Evolutionary conservation across 148 eudicot genomes (phyloP), one percentile per base, ranked within the genome.

Genomic region (Vaccinium corymbosum): DNA sequence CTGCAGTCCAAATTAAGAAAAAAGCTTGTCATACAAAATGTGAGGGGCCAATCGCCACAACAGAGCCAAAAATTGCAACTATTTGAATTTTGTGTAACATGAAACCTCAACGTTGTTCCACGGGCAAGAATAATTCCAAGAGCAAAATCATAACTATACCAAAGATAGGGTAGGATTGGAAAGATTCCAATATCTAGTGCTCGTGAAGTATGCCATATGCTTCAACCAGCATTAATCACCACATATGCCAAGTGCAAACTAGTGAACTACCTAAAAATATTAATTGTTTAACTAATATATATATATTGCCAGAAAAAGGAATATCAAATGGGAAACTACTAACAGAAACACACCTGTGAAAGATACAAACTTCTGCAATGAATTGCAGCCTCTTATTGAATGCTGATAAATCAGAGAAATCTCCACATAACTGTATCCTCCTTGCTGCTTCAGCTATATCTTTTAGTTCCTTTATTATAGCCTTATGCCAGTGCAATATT

Each of bases 301-400:
- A 35, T 35, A 35, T 9, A 12, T 2, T 20, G 4, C 71, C 25
- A 29, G n/a, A 76, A 46, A 46, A 55, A 25, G 64, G 32, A 27
- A 52, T 15, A 49, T 10, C 16, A 22, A 16, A 42, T 12, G 6
- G 66, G 48, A 38, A 76, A 56, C 57, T 16, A 76, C 17, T 22
- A 76, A n/a, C 32, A 27, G 19, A 81, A 15, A 56, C 29, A 82
- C 88, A 97, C 99, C 99, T 97, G 87, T 97, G 99, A 88, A 97
- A 97, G 84, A 97, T 93, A 84, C 99, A 97, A 78, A 97, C 98
- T 94, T 97, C 98, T 52, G 99, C 95, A 84, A 97, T 94, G 78
- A 97, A 97, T 79, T 94, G 99, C 73, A 97, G 93, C 90, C 99
- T 91, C 89, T 88, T 85, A 89, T 92, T 93, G 82, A 97, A 97